phyloP scores from a whole-genome alignment of 2,329 filamentous ascomycete genomes.

The Ceratocystis colombiana region DNA sequence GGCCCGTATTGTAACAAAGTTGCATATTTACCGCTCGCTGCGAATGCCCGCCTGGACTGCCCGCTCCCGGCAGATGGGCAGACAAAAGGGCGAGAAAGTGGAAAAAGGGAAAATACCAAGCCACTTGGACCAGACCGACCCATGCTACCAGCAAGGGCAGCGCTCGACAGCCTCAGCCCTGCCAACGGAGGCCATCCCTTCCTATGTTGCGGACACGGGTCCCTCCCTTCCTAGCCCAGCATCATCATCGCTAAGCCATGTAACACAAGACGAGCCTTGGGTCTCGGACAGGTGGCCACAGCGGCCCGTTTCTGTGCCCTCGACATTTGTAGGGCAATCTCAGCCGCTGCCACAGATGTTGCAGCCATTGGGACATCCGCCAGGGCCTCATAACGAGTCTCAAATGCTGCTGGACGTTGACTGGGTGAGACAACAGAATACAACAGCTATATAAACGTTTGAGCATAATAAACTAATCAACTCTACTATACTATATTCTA shows the following conservation, averaged over 20 bases:
- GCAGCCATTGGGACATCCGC: neutral
- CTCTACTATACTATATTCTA: conserved; percentile 22
- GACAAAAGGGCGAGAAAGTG: neutral
- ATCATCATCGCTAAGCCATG: neutral
- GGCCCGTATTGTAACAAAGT: conserved; percentile 30
- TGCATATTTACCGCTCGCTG: conserved; percentile 23
- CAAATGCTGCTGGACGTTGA: neutral
- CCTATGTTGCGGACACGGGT: neutral
- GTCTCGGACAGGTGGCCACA: neutral
- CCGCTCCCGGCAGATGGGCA: neutral
- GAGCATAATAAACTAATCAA: neutral
- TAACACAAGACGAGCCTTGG: neutral
- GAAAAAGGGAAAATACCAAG: neutral
- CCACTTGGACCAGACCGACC: neutral
- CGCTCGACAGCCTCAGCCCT: neutral
- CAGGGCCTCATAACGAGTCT: neutral
- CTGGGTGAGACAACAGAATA: conserved; percentile 8
- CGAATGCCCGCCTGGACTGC: conserved; percentile 20
- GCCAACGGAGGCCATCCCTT: neutral
- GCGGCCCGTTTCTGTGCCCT: neutral
- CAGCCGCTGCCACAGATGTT: no score
- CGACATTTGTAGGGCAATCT: neutral
- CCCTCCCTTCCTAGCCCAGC: neutral
- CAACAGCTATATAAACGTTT: neutral
- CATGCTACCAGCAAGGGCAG: neutral